A percentile compares a stretch with the other conserved stretches of the same genome.
Conservation (phyloP, 2,329 filamentous ascomycete genomes). For the Hypoxylon sp. region DNA sequence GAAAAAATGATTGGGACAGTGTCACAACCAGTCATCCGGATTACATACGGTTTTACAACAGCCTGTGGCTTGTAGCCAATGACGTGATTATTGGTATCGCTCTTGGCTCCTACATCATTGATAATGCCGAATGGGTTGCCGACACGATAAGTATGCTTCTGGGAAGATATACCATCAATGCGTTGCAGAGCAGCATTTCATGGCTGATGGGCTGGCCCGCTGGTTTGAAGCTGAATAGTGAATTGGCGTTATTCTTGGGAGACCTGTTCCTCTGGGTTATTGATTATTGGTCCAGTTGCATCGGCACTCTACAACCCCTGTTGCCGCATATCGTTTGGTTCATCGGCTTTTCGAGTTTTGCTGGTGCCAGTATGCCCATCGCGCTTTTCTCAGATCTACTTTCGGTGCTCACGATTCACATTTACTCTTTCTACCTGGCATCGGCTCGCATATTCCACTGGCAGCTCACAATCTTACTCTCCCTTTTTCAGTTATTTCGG, state of each 20-base stretch:
- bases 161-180: conserved; percentile 87
- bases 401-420: conserved; percentile 92
- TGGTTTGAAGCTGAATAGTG: conserved; percentile 93
- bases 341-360: conserved; percentile 94
- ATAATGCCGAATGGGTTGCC: conserved; percentile 90
- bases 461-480: conserved; percentile 97
- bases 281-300: conserved; percentile 94
- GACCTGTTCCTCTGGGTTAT: conserved; percentile 99
- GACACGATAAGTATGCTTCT: conserved; percentile 82
- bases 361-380: conserved; percentile 96
- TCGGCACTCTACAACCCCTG: conserved; percentile 81
- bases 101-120: conserved; percentile 95
- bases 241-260: conserved; percentile 92
- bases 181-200: conserved; percentile 87
- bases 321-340: conserved; percentile 92
- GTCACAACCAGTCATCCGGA: conserved; percentile 96
- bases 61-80: conserved; percentile 97
- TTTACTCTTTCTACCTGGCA: conserved; percentile 98
- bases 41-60: conserved; percentile 99
- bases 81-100: conserved; percentile 99
- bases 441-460: conserved; percentile 98
- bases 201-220: conserved; percentile 98
- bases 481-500: conserved; percentile 97
- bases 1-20: conserved; percentile 94
- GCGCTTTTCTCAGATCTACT: conserved; percentile 95